phyloP scores from a whole-genome alignment of 176 grass and related monocot genomes.

The Aegilops umbellulata region DNA sequence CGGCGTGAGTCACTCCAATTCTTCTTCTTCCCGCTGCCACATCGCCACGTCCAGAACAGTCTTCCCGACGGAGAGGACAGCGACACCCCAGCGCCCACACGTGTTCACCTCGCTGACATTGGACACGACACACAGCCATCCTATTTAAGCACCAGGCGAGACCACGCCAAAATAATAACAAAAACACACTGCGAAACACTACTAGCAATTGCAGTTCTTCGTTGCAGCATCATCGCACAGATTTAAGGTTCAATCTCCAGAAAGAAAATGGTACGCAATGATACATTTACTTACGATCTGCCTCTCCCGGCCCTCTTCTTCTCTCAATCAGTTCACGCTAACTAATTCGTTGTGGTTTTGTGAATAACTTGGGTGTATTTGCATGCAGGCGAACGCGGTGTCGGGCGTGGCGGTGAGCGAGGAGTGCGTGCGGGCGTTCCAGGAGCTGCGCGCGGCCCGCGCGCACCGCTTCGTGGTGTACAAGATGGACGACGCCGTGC shows the following conservation, averaged over 20 bases:
- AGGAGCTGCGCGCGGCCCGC: slow-evolving; percentile 38
- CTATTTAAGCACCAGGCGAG: slow-evolving; percentile 4
- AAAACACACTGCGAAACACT: neutral
- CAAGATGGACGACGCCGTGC: slow-evolving; percentile 49
- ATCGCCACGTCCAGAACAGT: neutral
- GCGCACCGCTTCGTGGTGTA: slow-evolving; percentile 60
- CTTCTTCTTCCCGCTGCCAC: slow-evolving; percentile 4
- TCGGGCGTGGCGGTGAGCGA: slow-evolving; percentile 49
- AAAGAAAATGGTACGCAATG: neutral
- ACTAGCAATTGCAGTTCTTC: neutral
- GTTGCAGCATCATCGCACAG: neutral
- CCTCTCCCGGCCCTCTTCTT: neutral
- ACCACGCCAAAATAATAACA: neutral
- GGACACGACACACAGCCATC: neutral
- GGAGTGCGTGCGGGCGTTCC: slow-evolving; percentile 46
- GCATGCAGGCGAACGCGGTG: slow-evolving; percentile 35
- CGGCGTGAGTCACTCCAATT: neutral
- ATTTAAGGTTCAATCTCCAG: neutral
- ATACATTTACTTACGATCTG: too few species aligned
- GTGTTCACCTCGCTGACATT: neutral
- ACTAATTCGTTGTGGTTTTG: neutral
- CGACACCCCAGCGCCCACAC: neutral
- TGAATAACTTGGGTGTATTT: neutral
- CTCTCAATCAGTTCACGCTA: neutral
- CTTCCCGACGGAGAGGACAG: neutral